These are phyloP conservation scores for Backusella parvicylindrica DNA, from an alignment of 192 early-diverging fungal species.

Conservation along the genomic window DNA sequence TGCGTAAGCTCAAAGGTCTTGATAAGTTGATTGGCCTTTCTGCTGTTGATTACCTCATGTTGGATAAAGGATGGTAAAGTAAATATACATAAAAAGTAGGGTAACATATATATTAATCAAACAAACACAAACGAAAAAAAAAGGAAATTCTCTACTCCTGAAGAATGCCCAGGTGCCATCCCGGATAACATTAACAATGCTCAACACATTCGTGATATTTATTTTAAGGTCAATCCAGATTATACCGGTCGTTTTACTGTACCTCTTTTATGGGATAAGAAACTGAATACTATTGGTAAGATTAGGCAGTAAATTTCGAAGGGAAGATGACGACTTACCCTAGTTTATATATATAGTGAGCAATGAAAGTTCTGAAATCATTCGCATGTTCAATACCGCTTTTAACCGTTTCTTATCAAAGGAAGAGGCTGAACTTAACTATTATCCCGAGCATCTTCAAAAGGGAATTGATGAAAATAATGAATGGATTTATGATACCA, in stretches of 20 bases:
- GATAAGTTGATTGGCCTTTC: slow-evolving; percentile 78
- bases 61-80: slow-evolving; percentile 69
- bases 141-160: slow-evolving; percentile 60
- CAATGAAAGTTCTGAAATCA: slow-evolving; percentile 97
- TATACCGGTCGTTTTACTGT: slow-evolving; percentile 74
- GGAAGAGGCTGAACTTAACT: slow-evolving; percentile 62
- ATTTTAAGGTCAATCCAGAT: slow-evolving; percentile 78
- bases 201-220: slow-evolving; percentile 80
- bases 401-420: slow-evolving; percentile 75
- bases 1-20: slow-evolving; percentile 88
- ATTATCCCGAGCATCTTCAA: slow-evolving; percentile 77
- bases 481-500: slow-evolving; percentile 87
- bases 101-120: not conserved
- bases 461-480: slow-evolving; percentile 83
- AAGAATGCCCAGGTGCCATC: slow-evolving; percentile 74
- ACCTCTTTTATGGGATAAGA: slow-evolving; percentile 97
- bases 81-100: not conserved
- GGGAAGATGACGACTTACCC: not conserved
- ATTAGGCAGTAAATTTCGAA: not conserved
- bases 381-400: slow-evolving; percentile 87
- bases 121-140: not conserved
- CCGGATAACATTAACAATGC: slow-evolving; percentile 73
- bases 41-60: slow-evolving; percentile 83
- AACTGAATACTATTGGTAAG: slow-evolving; percentile 77
- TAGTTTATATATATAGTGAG: slow-evolving; percentile 54